A percentile compares a stretch with the other conserved stretches of the same genome.
phyloP scores from a whole-genome alignment of 139 green algal genomes.

The Auxenochlorella pyrenoidosa region DNA sequence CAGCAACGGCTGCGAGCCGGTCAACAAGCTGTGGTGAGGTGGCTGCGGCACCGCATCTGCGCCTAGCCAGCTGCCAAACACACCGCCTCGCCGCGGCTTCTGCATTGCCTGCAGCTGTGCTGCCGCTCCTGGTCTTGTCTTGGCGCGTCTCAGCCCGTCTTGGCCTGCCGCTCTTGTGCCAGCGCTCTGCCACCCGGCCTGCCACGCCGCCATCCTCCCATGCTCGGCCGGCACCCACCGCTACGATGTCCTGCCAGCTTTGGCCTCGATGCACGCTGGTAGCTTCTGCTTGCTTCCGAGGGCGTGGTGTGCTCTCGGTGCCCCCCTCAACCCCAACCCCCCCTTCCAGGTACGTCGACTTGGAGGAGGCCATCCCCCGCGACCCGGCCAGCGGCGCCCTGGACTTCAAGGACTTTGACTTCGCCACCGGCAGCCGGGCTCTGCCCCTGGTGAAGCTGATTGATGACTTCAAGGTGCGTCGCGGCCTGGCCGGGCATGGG shows the following conservation, averaged over 20 bases:
- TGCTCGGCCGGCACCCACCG: background rate
- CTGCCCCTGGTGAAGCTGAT: slow-evolving; percentile 78
- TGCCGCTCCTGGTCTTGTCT: too few species aligned
- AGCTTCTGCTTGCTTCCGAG: background rate
- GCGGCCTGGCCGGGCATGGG: too few species aligned
- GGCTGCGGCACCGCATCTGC: background rate
- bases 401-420: slow-evolving; percentile 68
- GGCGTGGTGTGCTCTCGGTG: background rate
- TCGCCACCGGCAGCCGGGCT: slow-evolving; percentile 38
- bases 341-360: slow-evolving; percentile 59
- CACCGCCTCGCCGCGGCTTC: too few species aligned
- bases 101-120: too few species aligned
- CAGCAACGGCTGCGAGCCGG: slow-evolving; percentile 79
- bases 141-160: too few species aligned
- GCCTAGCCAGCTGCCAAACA: background rate
- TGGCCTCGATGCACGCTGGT: too few species aligned
- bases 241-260: background rate
- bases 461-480: slow-evolving; percentile 75
- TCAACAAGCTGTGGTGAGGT: slow-evolving; percentile 75
- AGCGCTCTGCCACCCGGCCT: background rate
- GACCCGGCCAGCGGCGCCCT: slow-evolving; percentile 40
- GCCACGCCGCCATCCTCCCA: background rate
- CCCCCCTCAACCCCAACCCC: background rate
- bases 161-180: background rate
- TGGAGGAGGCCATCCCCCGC: slow-evolving; percentile 54